phyloP scores from a whole-genome alignment of 768 basidiomycete species.

The Pulveroboletus sp. region DNA sequence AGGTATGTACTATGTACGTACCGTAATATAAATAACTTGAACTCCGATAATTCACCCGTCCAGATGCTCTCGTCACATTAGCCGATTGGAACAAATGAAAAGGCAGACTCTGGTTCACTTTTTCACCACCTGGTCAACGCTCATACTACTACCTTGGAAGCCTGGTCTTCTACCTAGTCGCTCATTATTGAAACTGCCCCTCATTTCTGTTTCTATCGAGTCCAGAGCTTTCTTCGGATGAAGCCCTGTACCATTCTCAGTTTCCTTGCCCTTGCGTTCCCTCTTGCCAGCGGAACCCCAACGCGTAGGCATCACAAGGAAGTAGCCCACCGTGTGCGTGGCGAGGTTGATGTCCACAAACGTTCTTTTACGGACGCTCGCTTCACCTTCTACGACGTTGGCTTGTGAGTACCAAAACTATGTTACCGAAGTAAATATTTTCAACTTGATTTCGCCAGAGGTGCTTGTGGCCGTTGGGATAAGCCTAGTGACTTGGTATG shows the following conservation, averaged over 20 bases:
- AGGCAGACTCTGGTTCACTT: background rate
- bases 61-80: slow-evolving; percentile 14
- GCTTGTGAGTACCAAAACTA: slow-evolving; percentile 36
- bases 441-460: slow-evolving; percentile 33
- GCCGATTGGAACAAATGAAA: slow-evolving; percentile 18
- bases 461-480: slow-evolving; percentile 51
- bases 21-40: too few relatives aligned
- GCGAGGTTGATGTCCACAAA: slow-evolving; percentile 34
- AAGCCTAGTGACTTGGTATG: slow-evolving; percentile 28
- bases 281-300: slow-evolving; percentile 32
- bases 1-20: too few relatives aligned
- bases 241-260: slow-evolving; percentile 29
- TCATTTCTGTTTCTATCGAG: background rate
- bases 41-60: background rate
- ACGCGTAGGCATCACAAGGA: slow-evolving; percentile 40
- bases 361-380: slow-evolving; percentile 36
- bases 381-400: slow-evolving; percentile 55
- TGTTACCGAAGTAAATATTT: background rate
- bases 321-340: slow-evolving; percentile 43
- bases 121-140: slow-evolving; percentile 2
- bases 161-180: slow-evolving; percentile 15
- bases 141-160: slow-evolving; percentile 1
- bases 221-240: slow-evolving; percentile 13
- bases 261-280: slow-evolving; percentile 33
- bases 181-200: slow-evolving; percentile 13